Conservation (phyloP, 192 early-diverging fungal genomes). For the Mortierella hygrophila region DNA sequence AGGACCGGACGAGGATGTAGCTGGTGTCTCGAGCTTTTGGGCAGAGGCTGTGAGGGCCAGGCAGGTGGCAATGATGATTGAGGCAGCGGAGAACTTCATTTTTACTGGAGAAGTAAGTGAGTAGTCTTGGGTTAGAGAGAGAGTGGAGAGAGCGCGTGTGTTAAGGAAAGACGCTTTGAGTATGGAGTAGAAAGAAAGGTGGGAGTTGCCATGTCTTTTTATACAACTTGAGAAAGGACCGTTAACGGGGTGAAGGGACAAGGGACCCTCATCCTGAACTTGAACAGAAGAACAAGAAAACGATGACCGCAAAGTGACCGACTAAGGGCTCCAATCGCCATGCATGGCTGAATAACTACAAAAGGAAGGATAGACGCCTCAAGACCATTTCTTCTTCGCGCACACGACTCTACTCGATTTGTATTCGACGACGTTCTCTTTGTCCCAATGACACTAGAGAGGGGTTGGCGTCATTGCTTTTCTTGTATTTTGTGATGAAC, state of each 20-base stretch:
- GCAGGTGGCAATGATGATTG: conserved; percentile 11
- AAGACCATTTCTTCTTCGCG: background rate
- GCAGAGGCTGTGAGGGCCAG: conserved; percentile 23
- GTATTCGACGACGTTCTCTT: background rate
- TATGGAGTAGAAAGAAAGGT: background rate
- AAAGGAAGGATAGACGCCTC: background rate
- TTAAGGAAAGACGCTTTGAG: background rate
- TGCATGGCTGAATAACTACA: background rate
- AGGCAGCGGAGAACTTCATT: conserved; percentile 42
- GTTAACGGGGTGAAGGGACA: background rate
- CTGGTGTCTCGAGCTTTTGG: background rate
- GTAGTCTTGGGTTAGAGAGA: background rate
- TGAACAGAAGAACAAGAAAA: background rate
- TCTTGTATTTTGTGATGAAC: background rate
- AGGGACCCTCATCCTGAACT: no score
- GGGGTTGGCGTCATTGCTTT: conserved; percentile 7
- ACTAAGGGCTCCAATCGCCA: background rate
- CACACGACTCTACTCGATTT: background rate
- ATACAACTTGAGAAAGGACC: background rate
- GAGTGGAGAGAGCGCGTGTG: background rate
- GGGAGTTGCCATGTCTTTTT: background rate
- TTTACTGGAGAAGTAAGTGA: background rate
- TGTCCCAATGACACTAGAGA: background rate
- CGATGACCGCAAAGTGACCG: background rate
- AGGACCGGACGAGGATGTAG: background rate